Percentiles rank a stretch among this genome's conserved stretches.
Conservation (phyloP, 2,329 filamentous ascomycete genomes). For the Alternaria incomplexa region DNA sequence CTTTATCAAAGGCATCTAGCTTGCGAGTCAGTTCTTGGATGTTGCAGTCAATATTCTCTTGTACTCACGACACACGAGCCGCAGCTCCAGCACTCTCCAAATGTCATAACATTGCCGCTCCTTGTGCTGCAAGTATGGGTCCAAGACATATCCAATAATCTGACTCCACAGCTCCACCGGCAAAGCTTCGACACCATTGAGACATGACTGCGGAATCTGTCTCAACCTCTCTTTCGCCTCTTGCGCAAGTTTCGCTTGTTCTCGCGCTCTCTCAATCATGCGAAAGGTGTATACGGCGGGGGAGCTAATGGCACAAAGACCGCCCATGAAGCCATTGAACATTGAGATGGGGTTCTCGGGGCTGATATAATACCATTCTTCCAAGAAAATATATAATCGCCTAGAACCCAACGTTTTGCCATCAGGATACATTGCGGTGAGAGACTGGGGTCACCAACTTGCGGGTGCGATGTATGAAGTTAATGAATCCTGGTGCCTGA, state of each 20-base stretch:
- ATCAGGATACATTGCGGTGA: neutral
- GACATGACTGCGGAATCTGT: neutral
- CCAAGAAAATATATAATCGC: neutral
- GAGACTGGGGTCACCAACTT: neutral
- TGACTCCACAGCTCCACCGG: neutral
- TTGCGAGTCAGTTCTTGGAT: neutral
- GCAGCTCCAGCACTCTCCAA: fast-evolving
- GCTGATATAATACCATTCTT: neutral
- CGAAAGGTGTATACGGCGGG: neutral
- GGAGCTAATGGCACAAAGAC: neutral
- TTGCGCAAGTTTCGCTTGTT: neutral
- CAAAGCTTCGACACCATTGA: neutral
- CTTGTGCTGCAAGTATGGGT: neutral
- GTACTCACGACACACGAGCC: neutral
- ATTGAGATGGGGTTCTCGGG: neutral
- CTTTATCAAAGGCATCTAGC: neutral
- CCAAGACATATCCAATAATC: neutral
- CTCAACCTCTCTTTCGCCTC: neutral
- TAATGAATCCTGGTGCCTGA: neutral
- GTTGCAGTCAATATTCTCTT: neutral
- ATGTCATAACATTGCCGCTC: neutral
- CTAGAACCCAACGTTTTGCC: neutral
- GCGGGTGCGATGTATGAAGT: neutral
- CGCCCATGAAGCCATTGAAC: neutral
- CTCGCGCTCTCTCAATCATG: neutral